phyloP scores from a whole-genome alignment of 1,139 yeast species.

The Nakaseomyces sp. region DNA sequence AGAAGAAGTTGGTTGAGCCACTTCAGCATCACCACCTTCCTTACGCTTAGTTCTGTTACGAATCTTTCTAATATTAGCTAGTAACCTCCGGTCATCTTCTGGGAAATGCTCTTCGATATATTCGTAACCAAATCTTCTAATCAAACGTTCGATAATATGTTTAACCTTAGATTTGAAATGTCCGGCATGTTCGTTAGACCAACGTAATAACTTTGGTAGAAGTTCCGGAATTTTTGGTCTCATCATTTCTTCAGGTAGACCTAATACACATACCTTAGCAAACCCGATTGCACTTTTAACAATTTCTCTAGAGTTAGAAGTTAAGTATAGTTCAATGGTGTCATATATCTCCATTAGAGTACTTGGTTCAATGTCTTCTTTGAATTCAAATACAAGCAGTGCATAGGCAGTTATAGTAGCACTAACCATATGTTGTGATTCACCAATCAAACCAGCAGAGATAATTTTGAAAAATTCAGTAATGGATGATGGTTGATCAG shows the following conservation, averaged over 20 bases:
- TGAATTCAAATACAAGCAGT: slow-evolving; percentile 80
- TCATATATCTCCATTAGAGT: slow-evolving; percentile 65
- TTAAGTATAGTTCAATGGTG: slow-evolving; percentile 84
- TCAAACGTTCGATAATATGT: slow-evolving; percentile 83
- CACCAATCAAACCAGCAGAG: slow-evolving; percentile 93
- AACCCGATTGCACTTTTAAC: slow-evolving; percentile 93
- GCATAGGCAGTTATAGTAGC: slow-evolving; percentile 90
- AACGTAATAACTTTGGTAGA: slow-evolving; percentile 64
- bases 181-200: slow-evolving; percentile 95
- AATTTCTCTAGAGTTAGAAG: slow-evolving; percentile 85
- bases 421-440: slow-evolving; percentile 89
- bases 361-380: slow-evolving; percentile 47
- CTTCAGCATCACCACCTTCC: slow-evolving; percentile 38
- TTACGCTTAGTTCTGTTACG: slow-evolving; percentile 78
- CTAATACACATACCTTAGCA: slow-evolving; percentile 79
- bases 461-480: slow-evolving; percentile 86
- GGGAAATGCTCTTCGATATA: slow-evolving; percentile 75
- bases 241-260: slow-evolving; percentile 74
- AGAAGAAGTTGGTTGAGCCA: slow-evolving; percentile 15
- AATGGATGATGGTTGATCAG: slow-evolving; percentile 51
- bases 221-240: slow-evolving; percentile 57
- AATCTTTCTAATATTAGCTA: slow-evolving; percentile 76
- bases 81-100: slow-evolving; percentile 73
- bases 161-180: slow-evolving; percentile 89
- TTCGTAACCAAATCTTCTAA: slow-evolving; percentile 83